Evolutionary conservation across 768 basidiomycete genomes (phyloP).

Genomic region (Xerocomellus dryophilus): DNA sequence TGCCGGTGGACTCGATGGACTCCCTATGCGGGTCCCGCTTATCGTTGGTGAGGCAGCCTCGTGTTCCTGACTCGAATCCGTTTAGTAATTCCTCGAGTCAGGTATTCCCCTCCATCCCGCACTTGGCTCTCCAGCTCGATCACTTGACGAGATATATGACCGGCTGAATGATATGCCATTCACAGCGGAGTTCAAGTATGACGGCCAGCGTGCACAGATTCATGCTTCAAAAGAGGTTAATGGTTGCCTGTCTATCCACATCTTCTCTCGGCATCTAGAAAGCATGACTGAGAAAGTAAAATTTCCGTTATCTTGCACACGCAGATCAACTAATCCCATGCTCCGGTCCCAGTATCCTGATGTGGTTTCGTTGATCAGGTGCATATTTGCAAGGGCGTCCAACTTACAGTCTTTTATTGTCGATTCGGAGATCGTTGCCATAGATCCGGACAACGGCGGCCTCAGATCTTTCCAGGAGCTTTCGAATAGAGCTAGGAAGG

Average conservation of each 20-base stretch:
- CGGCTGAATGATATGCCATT: conserved; percentile 65
- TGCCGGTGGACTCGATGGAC: conserved; percentile 55
- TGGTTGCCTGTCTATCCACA: conserved; percentile 42
- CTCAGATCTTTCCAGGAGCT: conserved; percentile 84
- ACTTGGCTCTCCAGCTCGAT: conserved; percentile 82
- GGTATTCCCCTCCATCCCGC: conserved; percentile 85
- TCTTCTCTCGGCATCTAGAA: conserved; percentile 89
- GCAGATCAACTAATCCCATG: conserved; percentile 10
- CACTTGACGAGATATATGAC: conserved; percentile 79
- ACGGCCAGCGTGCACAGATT: conserved; percentile 84
- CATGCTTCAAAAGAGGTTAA: conserved; percentile 44
- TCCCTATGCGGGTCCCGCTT: conserved; percentile 60
- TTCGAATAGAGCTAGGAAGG: conserved; percentile 79
- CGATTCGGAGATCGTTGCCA: conserved; percentile 86
- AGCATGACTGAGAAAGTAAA: conserved; percentile 86
- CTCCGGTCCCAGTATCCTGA: conserved; percentile 69
- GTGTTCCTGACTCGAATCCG: conserved; percentile 3
- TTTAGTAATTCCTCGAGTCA: conserved; percentile 25
- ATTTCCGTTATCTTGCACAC: not conserved
- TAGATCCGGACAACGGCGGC: conserved; percentile 59
- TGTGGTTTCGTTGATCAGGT: conserved; percentile 55
- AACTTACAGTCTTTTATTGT: conserved; percentile 64
- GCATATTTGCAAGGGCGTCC: conserved; percentile 44
- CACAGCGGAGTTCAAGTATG: conserved; percentile 88
- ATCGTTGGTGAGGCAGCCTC: conserved; percentile 55